Evolutionary conservation across 164 flowering plant genomes (phyloP).

Genomic region (Magnolia changhungtana): DNA sequence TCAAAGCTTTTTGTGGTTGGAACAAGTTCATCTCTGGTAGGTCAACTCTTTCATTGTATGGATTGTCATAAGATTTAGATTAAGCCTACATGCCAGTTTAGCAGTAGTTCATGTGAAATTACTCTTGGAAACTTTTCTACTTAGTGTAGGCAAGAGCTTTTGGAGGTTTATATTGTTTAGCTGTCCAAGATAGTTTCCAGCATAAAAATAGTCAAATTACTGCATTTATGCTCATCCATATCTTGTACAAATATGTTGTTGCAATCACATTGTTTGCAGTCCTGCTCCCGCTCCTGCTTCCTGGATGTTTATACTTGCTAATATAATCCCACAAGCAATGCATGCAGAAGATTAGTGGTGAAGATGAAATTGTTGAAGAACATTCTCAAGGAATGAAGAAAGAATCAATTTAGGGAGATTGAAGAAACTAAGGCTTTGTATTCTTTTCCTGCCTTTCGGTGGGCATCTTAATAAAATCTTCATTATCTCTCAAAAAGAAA

Average conservation of each 20-base stretch:
- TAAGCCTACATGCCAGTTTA: neutral
- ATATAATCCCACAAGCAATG: too few species aligned
- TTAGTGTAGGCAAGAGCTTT: neutral
- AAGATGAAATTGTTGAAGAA: too few species aligned
- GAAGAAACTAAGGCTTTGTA: too few species aligned
- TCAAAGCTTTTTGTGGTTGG: slow-evolving; percentile 96
- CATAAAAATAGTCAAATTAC: neutral
- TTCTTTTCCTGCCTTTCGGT: too few species aligned
- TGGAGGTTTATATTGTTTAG: neutral
- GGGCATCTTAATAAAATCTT: too few species aligned
- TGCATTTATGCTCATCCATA: neutral
- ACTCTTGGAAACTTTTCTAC: neutral
- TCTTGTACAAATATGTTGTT: neutral
- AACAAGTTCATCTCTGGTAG: slow-evolving; percentile 84
- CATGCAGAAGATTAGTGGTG: too few species aligned
- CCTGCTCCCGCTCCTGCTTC: neutral
- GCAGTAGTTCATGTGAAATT: neutral
- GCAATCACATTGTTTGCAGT: neutral
- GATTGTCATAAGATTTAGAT: neutral
- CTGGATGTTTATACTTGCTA: too few species aligned
- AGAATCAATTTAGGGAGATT: too few species aligned
- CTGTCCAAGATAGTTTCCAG: neutral
- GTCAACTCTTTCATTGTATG: neutral
- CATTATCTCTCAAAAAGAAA: too few species aligned
- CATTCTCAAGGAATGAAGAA: too few species aligned